Conservation (phyloP, 179 eudicot genomes). For the Kewa caespitosa region DNA sequence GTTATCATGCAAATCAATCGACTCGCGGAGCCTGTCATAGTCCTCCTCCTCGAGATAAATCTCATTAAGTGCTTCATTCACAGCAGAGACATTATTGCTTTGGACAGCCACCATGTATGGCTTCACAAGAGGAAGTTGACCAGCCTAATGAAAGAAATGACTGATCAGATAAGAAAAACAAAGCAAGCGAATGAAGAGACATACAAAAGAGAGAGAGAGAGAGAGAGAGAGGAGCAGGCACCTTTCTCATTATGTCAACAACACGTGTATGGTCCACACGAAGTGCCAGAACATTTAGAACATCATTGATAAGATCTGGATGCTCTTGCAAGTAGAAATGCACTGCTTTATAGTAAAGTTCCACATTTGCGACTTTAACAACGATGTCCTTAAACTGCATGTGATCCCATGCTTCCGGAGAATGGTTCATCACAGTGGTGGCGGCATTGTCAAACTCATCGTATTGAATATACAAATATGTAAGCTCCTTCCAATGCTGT, state of each 20-base stretch:
- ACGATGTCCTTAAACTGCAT: conserved; percentile 57
- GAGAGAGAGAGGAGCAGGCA: conserved; percentile 7
- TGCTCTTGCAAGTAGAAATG: conserved; percentile 58
- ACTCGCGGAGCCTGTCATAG: conserved; percentile 53
- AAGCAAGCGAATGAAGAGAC: not conserved
- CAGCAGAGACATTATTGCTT: conserved; percentile 49
- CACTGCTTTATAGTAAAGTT: conserved; percentile 52
- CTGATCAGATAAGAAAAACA: not conserved
- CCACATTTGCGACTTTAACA: conserved; percentile 56
- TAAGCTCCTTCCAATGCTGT: conserved; percentile 57
- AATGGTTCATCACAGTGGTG: conserved; percentile 56
- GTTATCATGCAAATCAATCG: conserved; percentile 49
- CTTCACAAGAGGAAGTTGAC: conserved; percentile 49
- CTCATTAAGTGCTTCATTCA: conserved; percentile 51
- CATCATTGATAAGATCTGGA: conserved; percentile 53
- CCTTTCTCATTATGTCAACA: conserved; percentile 59
- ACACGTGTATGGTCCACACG: conserved; percentile 56
- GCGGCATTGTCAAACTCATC: conserved; percentile 61
- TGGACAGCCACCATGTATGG: conserved; percentile 58
- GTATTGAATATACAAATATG: conserved; percentile 49
- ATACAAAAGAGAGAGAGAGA: not conserved
- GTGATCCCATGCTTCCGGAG: conserved; percentile 62
- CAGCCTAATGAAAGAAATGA: conserved; percentile 34
- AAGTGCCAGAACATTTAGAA: conserved; percentile 51
- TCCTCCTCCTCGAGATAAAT: conserved; percentile 54